Percentiles rank a stretch among this genome's conserved stretches.
These are phyloP conservation scores for Neurospora pannonica DNA, from an alignment of 495 filamentous ascomycete genomes.

Conservation along the genomic window DNA sequence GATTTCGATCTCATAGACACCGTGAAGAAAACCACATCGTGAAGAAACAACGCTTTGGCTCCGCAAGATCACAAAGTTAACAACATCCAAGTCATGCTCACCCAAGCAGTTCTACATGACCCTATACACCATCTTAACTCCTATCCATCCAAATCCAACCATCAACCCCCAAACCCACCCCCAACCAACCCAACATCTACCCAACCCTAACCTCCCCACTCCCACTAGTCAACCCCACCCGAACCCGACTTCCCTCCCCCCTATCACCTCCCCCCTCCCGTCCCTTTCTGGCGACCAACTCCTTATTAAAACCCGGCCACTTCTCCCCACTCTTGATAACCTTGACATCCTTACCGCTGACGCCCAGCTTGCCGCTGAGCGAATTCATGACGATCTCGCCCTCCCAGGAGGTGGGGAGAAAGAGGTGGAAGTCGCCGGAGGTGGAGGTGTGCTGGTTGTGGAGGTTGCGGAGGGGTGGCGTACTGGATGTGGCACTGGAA, in stretches of 20 bases:
- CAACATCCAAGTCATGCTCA: background rate
- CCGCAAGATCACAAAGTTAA: background rate
- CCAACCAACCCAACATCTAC: background rate
- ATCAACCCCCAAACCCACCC: background rate
- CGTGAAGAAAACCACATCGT: background rate
- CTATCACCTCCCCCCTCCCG: slow-evolving; percentile 13
- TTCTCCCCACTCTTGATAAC: slow-evolving; percentile 15
- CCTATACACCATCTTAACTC: background rate
- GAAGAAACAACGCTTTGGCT: background rate
- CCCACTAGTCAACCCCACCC: slow-evolving; percentile 18
- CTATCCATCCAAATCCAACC: background rate
- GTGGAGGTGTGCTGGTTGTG: slow-evolving; percentile 22
- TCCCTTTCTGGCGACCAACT: slow-evolving; percentile 30
- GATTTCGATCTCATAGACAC: background rate
- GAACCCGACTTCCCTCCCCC: slow-evolving; percentile 15
- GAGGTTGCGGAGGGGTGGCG: slow-evolving; percentile 16
- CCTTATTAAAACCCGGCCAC: slow-evolving; percentile 20
- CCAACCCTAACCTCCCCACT: slow-evolving; percentile 24
- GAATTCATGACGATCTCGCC: slow-evolving; percentile 22
- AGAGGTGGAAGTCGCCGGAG: slow-evolving; percentile 23
- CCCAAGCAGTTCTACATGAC: background rate
- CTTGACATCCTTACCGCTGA: slow-evolving; percentile 24
- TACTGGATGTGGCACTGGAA: background rate
- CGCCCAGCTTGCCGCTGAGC: slow-evolving; percentile 20
- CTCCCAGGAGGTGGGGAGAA: slow-evolving; percentile 33